phyloP scores from a whole-genome alignment of 768 basidiomycete species.

The Amanita exitialis region DNA sequence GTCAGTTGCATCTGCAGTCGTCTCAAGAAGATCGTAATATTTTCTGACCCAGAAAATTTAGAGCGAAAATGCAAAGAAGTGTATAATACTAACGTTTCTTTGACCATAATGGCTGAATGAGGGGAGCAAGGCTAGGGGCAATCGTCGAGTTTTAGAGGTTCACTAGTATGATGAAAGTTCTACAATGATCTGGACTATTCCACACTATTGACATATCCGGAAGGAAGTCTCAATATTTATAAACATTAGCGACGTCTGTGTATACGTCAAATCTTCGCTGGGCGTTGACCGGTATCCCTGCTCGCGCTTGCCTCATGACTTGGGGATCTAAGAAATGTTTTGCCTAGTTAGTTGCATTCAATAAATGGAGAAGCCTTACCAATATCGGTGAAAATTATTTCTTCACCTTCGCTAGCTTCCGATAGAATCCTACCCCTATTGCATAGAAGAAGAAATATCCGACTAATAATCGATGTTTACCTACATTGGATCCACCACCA shows the following conservation, averaged over 20 bases:
- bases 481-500: constrained; percentile 86
- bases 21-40: constrained; percentile 91
- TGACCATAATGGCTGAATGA: constrained; percentile 41
- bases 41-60: constrained; percentile 37
- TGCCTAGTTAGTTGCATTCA: not conserved
- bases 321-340: constrained; percentile 30
- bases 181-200: constrained; percentile 33
- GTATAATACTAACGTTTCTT: constrained; percentile 47
- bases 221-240: constrained; percentile 18
- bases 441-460: constrained; percentile 4
- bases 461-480: constrained; percentile 16
- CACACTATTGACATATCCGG: constrained; percentile 29
- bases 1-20: constrained; percentile 68
- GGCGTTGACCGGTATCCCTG: constrained; percentile 83
- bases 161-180: constrained; percentile 28
- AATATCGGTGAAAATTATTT: constrained; percentile 72
- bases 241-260: constrained; percentile 39
- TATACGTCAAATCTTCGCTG: constrained; percentile 95
- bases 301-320: constrained; percentile 53
- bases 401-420: constrained; percentile 69
- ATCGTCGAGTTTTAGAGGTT: constrained; percentile 19
- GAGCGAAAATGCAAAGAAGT: constrained; percentile 1
- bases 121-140: constrained; percentile 8
- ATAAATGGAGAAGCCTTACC: constrained; percentile 39
- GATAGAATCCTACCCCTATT: constrained; percentile 63